A percentile compares a stretch with the other conserved stretches of the same genome.
phyloP scores from a whole-genome alignment of 73 alveolate genomes.

The Paramecium octaurelia region DNA sequence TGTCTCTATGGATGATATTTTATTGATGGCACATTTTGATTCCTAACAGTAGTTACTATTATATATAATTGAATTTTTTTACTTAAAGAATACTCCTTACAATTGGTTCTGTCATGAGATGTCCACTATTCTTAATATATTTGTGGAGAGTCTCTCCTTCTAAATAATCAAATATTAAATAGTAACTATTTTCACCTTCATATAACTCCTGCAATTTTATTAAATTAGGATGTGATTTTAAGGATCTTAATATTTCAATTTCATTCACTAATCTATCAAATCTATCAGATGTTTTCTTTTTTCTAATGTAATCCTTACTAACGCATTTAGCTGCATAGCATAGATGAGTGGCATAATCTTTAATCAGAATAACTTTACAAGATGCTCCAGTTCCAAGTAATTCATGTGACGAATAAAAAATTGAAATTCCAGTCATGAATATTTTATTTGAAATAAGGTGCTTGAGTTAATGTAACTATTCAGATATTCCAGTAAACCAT shows the following conservation, averaged over 20 bases:
- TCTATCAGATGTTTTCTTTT: conserved; percentile 34
- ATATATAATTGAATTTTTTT: neutral
- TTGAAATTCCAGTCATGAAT: neutral
- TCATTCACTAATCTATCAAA: conserved; percentile 36
- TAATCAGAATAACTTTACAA: neutral
- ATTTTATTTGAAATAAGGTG: neutral
- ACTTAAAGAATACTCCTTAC: neutral
- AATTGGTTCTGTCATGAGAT: neutral
- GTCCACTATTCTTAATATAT: neutral
- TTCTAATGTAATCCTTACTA: neutral
- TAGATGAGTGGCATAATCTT: neutral
- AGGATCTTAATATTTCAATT: neutral
- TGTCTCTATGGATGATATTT: conserved; percentile 78
- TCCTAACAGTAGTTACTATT: neutral
- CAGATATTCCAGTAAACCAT: neutral
- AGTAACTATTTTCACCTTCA: conserved; percentile 14
- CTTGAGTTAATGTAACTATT: neutral
- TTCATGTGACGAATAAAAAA: conserved; percentile 4
- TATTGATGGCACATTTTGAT: neutral
- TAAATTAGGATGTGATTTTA: neutral
- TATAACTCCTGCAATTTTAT: neutral
- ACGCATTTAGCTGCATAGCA: conserved; percentile 33
- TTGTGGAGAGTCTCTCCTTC: neutral
- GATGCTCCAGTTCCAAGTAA: conserved; percentile 23
- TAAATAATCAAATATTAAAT: neutral